A percentile compares a stretch with the other conserved stretches of the same genome.
phyloP scores from a whole-genome alignment of 2,329 filamentous ascomycete genomes.

The Didymella arachidicola region DNA sequence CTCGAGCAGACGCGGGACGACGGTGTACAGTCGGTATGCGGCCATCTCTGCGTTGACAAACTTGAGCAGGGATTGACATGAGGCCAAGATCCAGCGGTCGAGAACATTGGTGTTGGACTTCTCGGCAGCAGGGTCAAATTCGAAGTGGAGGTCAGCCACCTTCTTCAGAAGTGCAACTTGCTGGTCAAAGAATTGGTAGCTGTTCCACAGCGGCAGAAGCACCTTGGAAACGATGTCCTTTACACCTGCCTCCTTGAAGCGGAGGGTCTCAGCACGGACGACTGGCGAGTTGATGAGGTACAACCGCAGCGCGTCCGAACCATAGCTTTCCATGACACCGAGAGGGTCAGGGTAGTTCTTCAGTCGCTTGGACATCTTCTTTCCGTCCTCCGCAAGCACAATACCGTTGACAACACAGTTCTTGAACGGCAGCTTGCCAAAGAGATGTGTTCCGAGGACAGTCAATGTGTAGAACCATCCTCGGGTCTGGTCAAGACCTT shows the following conservation, averaged over 20 bases:
- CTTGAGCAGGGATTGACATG: constrained; percentile 86
- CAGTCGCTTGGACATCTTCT: constrained; percentile 97
- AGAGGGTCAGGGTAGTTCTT: constrained; percentile 95
- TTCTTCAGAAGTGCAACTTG: constrained; percentile 89
- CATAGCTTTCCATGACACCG: constrained; percentile 84
- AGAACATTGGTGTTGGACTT: constrained; percentile 87
- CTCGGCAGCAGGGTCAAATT: constrained; percentile 79
- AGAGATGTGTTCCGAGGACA: constrained; percentile 87
- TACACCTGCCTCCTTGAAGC: constrained; percentile 90
- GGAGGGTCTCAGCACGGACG: constrained; percentile 85
- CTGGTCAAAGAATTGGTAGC: constrained; percentile 94
- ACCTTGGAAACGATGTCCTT: constrained; percentile 96
- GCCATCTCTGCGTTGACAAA: constrained; percentile 95
- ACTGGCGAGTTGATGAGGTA: constrained; percentile 98
- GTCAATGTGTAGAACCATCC: constrained; percentile 97
- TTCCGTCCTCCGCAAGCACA: constrained; percentile 90
- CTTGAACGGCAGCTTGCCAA: constrained; percentile 84
- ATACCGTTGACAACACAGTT: constrained; percentile 98
- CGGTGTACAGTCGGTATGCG: constrained; percentile 77
- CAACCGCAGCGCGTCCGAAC: constrained; percentile 89
- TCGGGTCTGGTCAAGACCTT: constrained; percentile 90
- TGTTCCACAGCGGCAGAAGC: constrained; percentile 91
- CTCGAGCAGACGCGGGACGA: constrained; percentile 81
- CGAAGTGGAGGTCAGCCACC: constrained; percentile 76
- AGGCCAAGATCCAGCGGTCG: constrained; percentile 94